Evolutionary conservation across 129 eudicot genomes (phyloP).

Genomic region (Calendula officinalis): DNA sequence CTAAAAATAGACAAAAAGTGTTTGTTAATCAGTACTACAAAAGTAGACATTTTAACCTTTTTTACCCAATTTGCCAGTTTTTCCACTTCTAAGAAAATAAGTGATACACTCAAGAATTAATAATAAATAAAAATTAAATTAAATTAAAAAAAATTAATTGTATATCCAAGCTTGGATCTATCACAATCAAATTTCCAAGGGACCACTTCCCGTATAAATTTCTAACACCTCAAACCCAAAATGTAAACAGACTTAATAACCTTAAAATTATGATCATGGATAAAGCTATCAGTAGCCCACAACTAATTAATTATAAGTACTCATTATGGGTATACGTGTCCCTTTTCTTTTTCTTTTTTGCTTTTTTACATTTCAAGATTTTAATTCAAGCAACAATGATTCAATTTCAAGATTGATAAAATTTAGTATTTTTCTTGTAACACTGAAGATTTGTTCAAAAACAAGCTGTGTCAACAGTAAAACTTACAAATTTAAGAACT

Average conservation of each 20-base stretch:
- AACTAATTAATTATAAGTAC: not conserved
- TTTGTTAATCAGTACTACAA: too few relatives aligned
- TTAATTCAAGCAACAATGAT: slow-evolving; percentile 10
- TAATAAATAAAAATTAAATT: not conserved
- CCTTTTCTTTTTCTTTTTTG: too few relatives aligned
- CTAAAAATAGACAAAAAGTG: too few relatives aligned
- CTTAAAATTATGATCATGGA: slow-evolving; percentile 1
- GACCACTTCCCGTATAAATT: slow-evolving; percentile 15
- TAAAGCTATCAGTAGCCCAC: not conserved
- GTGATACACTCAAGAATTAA: too few relatives aligned
- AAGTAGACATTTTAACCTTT: too few relatives aligned
- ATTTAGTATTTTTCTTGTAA: not conserved
- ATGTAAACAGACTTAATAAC: not conserved
- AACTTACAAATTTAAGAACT: not conserved
- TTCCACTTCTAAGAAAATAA: too few relatives aligned
- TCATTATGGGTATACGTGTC: not conserved
- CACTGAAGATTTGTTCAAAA: not conserved
- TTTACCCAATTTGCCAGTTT: too few relatives aligned
- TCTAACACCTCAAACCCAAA: not conserved
- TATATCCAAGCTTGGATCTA: slow-evolving; percentile 7
- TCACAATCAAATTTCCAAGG: slow-evolving; percentile 13
- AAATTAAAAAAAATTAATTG: not conserved
- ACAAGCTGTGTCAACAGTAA: slow-evolving; percentile 13
- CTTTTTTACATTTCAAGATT: slow-evolving; percentile 1
- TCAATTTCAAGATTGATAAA: not conserved